A percentile compares a stretch with the other conserved stretches of the same genome.
These are phyloP conservation scores for Ananas comosus DNA, from an alignment of 176 grass and related monocot species.

Conservation along the genomic window DNA sequence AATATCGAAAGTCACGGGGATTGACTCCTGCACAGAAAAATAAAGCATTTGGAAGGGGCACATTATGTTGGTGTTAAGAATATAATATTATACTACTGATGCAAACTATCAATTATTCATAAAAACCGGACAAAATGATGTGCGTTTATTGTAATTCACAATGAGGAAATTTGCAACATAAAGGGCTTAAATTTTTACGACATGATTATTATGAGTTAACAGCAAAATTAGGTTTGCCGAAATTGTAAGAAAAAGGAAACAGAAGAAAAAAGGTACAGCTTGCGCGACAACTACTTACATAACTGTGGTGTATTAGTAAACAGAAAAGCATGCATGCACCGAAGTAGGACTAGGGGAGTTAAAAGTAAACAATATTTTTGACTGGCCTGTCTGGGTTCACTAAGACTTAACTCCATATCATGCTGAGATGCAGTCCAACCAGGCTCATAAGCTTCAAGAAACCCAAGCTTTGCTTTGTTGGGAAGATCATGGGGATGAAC, in stretches of 20 bases:
- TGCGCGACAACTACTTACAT: not conserved
- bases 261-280: not conserved
- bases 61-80: not conserved
- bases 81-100: not conserved
- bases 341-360: not conserved
- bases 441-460: constrained; percentile 90
- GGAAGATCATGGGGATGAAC: constrained; percentile 98
- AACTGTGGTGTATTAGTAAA: not conserved
- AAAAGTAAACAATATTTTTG: not conserved
- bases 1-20: constrained; percentile 31
- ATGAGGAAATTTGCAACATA: too few relatives aligned
- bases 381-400: constrained; percentile 17
- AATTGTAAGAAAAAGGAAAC: not conserved
- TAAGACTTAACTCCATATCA: constrained; percentile 72
- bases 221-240: too few relatives aligned
- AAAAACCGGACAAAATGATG: not conserved
- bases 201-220: too few relatives aligned
- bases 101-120: not conserved
- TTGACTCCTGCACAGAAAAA: constrained; percentile 29
- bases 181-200: too few relatives aligned
- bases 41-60: constrained; percentile 13
- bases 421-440: constrained; percentile 82
- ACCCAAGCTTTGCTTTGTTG: constrained; percentile 77
- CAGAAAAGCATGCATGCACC: constrained; percentile 9
- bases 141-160: too few relatives aligned